Percentiles rank a stretch among this genome's conserved stretches.
These are phyloP conservation scores for Aspergillus saccharolyticus DNA, from an alignment of 495 filamentous ascomycete genomes.

Conservation along the genomic window DNA sequence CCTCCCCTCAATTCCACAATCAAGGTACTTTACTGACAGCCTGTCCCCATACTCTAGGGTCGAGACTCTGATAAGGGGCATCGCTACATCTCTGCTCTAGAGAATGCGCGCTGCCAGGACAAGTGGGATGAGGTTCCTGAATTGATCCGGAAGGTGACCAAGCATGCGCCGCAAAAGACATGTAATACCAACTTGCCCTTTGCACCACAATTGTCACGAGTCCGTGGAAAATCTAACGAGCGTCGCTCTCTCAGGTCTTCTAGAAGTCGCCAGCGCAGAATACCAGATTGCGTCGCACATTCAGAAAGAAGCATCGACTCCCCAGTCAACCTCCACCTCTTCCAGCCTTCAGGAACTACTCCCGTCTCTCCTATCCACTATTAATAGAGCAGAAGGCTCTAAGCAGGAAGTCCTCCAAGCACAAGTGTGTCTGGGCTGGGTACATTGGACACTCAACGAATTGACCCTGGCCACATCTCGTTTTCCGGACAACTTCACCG, in stretches of 20 bases:
- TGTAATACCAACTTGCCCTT: slow-evolving; percentile 51
- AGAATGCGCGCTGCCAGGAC: slow-evolving; percentile 80
- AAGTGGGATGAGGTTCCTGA: slow-evolving; percentile 89
- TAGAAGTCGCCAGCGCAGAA: slow-evolving; percentile 70
- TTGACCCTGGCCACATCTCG: slow-evolving; percentile 53
- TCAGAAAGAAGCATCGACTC: slow-evolving; percentile 31
- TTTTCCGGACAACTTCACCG: slow-evolving; percentile 58
- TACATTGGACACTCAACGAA: slow-evolving; percentile 72
- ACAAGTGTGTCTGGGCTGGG: slow-evolving; percentile 73
- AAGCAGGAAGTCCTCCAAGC: slow-evolving; percentile 74
- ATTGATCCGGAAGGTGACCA: slow-evolving; percentile 82
- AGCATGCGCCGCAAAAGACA: slow-evolving; percentile 80
- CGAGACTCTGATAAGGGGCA: slow-evolving; percentile 62
- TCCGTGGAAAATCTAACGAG: slow-evolving; percentile 17
- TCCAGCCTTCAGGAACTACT: slow-evolving; percentile 58
- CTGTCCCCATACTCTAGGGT: slow-evolving; percentile 27
- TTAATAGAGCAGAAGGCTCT: slow-evolving; percentile 54
- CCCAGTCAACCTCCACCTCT: slow-evolving; percentile 32
- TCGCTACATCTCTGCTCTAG: slow-evolving; percentile 73
- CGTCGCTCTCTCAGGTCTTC: slow-evolving; percentile 52
- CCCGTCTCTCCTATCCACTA: slow-evolving; percentile 54
- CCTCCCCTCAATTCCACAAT: slow-evolving; percentile 1
- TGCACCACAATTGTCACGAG: slow-evolving; percentile 3
- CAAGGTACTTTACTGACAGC: not conserved
- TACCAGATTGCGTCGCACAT: slow-evolving; percentile 53